phyloP scores from a whole-genome alignment of 2,329 filamentous ascomycete genomes.

The Talaromyces sp. region DNA sequence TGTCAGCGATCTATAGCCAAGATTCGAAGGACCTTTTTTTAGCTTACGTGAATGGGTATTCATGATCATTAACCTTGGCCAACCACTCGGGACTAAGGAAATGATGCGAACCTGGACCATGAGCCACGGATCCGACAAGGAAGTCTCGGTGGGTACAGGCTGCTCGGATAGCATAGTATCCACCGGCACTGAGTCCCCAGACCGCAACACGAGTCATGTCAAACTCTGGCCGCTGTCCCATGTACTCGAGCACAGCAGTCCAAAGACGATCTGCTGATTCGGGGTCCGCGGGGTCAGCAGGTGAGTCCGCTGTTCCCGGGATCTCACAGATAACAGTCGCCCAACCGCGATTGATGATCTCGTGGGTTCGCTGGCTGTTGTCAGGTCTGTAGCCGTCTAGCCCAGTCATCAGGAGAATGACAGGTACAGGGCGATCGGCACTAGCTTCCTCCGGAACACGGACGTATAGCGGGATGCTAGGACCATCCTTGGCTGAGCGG shows the following conservation, averaged over 20 bases:
- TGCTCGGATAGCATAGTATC: conserved; percentile 69
- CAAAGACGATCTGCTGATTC: conserved; percentile 63
- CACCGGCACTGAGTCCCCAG: conserved; percentile 68
- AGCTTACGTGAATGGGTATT: conserved; percentile 63
- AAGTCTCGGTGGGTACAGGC: conserved; percentile 65
- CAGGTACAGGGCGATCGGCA: conserved; percentile 49
- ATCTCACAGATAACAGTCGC: conserved; percentile 65
- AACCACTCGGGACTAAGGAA: conserved; percentile 65
- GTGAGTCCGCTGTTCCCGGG: conserved; percentile 69
- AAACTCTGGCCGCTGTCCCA: conserved; percentile 54
- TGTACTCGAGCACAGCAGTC: conserved; percentile 65
- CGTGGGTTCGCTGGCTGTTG: conserved; percentile 55
- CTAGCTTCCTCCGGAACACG: conserved; percentile 57
- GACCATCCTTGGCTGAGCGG: conserved; percentile 54
- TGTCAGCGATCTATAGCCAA: conserved; percentile 1
- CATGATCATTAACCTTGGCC: conserved; percentile 63
- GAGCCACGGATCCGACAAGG: conserved; percentile 61
- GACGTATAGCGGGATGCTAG: conserved; percentile 65
- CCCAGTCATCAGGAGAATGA: conserved; percentile 60
- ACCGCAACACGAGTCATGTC: conserved; percentile 61
- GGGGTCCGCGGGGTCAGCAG: conserved; percentile 64
- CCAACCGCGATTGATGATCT: conserved; percentile 67
- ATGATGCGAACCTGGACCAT: conserved; percentile 65
- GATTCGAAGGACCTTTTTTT: no score
- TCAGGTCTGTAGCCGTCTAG: conserved; percentile 64